phyloP scores from a whole-genome alignment of 2,329 filamentous ascomycete genomes.

The Rhynchosporium agropyri region DNA sequence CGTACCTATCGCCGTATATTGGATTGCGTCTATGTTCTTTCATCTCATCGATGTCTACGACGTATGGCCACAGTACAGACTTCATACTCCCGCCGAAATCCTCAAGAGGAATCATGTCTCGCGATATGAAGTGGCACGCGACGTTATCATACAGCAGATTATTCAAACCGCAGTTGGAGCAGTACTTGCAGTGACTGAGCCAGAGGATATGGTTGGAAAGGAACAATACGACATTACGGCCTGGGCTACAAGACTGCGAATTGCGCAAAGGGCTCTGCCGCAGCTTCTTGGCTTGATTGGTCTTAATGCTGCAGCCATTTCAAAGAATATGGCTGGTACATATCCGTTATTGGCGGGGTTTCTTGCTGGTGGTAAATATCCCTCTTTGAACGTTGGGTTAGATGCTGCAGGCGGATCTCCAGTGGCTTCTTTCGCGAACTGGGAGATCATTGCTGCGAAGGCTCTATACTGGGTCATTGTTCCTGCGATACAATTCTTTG shows the following conservation, averaged over 20 bases:
- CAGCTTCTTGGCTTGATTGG: constrained; percentile 70
- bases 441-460: constrained; percentile 78
- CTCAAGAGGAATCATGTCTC: constrained; percentile 86
- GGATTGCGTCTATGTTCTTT: constrained; percentile 77
- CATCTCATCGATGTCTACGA: constrained; percentile 85
- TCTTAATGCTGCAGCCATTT: constrained; percentile 73
- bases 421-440: constrained; percentile 75
- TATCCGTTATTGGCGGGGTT: constrained; percentile 76
- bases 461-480: constrained; percentile 78
- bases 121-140: constrained; percentile 81
- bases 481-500: constrained; percentile 74
- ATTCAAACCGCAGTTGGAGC: constrained; percentile 79
- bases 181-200: constrained; percentile 71
- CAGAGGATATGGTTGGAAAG: constrained; percentile 71
- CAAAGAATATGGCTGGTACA: constrained; percentile 71
- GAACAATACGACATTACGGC: constrained; percentile 85
- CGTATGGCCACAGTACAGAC: constrained; percentile 84
- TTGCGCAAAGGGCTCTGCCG: constrained; percentile 79
- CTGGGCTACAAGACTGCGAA: constrained; percentile 81
- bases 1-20: constrained; percentile 83
- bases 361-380: constrained; percentile 80
- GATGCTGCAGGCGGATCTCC: constrained; percentile 53
- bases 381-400: constrained; percentile 64
- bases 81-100: constrained; percentile 94
- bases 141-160: constrained; percentile 89